These are phyloP conservation scores for Epichloe aotearoae DNA, from an alignment of 2,329 filamentous ascomycete species.

Conservation along the genomic window DNA sequence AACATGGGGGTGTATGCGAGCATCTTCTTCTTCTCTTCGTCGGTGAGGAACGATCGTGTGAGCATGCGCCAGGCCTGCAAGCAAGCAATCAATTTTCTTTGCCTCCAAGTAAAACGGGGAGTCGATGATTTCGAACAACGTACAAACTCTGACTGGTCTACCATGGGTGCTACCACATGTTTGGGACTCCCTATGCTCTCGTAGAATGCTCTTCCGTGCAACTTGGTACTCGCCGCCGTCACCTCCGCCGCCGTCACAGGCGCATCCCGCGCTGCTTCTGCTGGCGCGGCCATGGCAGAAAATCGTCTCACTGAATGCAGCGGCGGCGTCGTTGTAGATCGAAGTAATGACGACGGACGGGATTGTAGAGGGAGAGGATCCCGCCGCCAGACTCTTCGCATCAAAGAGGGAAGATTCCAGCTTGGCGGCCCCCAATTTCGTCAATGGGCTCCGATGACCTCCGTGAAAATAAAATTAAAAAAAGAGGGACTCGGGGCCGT, in stretches of 20 bases:
- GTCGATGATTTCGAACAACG: constrained; percentile 19
- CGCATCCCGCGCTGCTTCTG: constrained; percentile 8
- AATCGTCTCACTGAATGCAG: constrained; percentile 9
- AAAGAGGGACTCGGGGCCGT: neutral
- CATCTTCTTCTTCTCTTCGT: constrained; percentile 48
- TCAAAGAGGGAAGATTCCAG: neutral
- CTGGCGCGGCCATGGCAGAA: constrained; percentile 19
- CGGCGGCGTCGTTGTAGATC: neutral
- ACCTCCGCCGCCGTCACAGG: constrained; percentile 7
- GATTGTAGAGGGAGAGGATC: neutral
- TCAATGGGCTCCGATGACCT: neutral
- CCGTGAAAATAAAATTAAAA: neutral
- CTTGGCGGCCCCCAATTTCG: neutral
- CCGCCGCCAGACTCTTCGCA: constrained; percentile 1
- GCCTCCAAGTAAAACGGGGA: neutral
- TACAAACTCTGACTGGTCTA: constrained; percentile 96
- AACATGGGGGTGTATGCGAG: constrained; percentile 94
- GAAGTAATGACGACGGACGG: neutral
- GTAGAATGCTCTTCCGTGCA: constrained; percentile 82
- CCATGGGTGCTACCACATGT: constrained; percentile 89
- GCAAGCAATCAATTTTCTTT: neutral
- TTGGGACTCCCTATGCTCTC: constrained; percentile 88
- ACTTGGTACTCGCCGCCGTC: constrained; percentile 39
- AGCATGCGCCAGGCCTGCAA: constrained; percentile 87
- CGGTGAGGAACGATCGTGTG: constrained; percentile 76